A percentile compares a stretch with the other conserved stretches of the same genome.
Evolutionary conservation across 1,139 yeast species (phyloP).

Genomic region (Arxiozyma slooffiae): DNA sequence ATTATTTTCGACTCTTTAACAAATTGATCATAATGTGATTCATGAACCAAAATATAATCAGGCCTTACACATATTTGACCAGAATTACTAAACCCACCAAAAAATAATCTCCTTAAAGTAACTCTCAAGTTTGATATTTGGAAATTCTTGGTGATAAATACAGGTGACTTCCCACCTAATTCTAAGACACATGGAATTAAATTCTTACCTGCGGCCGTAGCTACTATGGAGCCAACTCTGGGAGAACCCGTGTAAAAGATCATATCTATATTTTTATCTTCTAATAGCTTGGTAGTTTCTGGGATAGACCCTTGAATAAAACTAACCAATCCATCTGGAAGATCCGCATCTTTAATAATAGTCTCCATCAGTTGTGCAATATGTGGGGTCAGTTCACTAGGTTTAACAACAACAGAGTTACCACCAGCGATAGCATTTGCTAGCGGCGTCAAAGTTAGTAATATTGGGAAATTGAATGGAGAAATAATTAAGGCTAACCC

Average conservation of each 20-base stretch:
- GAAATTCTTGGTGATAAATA: conserved; percentile 49
- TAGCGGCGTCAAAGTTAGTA: conserved; percentile 58
- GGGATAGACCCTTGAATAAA: conserved; percentile 66
- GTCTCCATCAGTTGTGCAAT: conserved; percentile 48
- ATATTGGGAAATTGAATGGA: conserved; percentile 82
- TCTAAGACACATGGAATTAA: conserved; percentile 77
- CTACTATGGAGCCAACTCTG: conserved; percentile 65
- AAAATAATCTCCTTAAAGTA: conserved; percentile 55
- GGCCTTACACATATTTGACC: conserved; percentile 91
- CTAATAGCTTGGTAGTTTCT: conserved; percentile 58
- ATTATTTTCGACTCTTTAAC: conserved; percentile 38
- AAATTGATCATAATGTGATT: conserved; percentile 45
- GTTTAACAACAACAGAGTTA: conserved; percentile 71
- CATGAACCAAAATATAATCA: conserved; percentile 67
- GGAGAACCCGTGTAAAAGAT: conserved; percentile 82
- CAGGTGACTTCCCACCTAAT: conserved; percentile 92
- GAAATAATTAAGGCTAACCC: conserved; percentile 70
- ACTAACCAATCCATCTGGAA: conserved; percentile 45
- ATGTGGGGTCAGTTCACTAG: conserved; percentile 64
- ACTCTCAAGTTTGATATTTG: conserved; percentile 36
- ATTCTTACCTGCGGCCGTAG: conserved; percentile 72
- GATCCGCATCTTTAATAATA: conserved; percentile 45
- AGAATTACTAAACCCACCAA: conserved; percentile 74
- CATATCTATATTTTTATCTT: conserved; percentile 58
- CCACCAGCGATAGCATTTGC: conserved; percentile 85